phyloP scores from a whole-genome alignment of 78 protist species.

The Dictyostelium citrinum region DNA sequence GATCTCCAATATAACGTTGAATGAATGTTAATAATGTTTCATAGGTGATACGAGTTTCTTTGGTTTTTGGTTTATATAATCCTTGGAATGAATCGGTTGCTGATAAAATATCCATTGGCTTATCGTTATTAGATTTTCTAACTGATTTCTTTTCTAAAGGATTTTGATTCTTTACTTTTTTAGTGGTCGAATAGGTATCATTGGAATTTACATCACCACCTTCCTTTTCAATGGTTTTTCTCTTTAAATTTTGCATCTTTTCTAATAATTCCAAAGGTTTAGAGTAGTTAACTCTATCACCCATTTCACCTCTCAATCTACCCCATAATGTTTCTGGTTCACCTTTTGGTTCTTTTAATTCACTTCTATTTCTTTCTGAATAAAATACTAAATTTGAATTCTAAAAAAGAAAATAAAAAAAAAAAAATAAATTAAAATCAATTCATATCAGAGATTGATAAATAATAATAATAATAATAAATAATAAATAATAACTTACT shows the following conservation, averaged over 20 bases:
- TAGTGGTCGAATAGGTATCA: background rate
- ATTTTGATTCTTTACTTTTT: conserved; percentile 36
- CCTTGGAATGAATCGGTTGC: conserved; percentile 75
- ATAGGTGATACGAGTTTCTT: conserved; percentile 80
- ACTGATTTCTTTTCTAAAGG: background rate
- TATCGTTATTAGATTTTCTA: too few species aligned
- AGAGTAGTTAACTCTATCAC: conserved; percentile 67
- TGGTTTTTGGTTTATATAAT: conserved; percentile 87
- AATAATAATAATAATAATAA: background rate
- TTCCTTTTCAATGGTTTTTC: conserved; percentile 6
- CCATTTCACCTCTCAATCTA: conserved; percentile 52
- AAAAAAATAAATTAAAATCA: background rate
- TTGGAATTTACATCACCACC: background rate
- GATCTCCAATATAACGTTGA: conserved; percentile 76
- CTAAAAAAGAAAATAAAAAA: background rate
- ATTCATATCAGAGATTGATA: background rate
- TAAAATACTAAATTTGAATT: conserved; percentile 78
- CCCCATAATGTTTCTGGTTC: conserved; percentile 87
- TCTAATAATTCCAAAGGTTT: conserved; percentile 50
- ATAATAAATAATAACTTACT: conserved; percentile 19
- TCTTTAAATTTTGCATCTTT: conserved; percentile 5
- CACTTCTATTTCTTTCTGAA: conserved; percentile 53
- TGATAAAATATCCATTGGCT: conserved; percentile 23
- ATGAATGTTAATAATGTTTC: conserved; percentile 79
- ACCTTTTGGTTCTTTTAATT: conserved; percentile 84